Conservation (phyloP, 106 monocot genomes). For the Narthecium ossifragum region DNA sequence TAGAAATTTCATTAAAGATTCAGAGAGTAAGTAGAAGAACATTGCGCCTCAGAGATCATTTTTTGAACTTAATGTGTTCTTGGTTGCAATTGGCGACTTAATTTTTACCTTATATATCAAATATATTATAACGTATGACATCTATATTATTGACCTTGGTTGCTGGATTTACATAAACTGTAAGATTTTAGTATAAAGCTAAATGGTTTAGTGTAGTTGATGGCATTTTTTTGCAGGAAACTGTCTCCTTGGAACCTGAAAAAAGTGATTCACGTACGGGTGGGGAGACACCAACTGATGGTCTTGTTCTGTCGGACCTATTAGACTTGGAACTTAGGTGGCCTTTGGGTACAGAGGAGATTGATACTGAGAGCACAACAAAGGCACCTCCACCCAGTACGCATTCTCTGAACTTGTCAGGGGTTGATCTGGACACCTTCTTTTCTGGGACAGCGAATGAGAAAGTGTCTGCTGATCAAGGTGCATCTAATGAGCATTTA, state of each 20-base stretch:
- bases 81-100: too few species aligned
- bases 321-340: conserved; percentile 58
- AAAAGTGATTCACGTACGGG: conserved; percentile 35
- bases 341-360: conserved; percentile 20
- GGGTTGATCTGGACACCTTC: conserved; percentile 57
- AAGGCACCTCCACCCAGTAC: conserved; percentile 12
- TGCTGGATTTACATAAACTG: too few species aligned
- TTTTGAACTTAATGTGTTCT: too few species aligned
- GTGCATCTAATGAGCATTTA: conserved; percentile 6
- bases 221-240: conserved; percentile 44
- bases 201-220: too few species aligned
- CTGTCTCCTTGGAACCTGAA: conserved; percentile 35
- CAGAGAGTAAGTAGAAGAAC: too few species aligned
- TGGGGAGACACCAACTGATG: conserved; percentile 18
- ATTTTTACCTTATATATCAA: too few species aligned
- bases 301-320: conserved; percentile 48
- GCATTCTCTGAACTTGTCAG: conserved; percentile 46
- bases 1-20: too few species aligned
- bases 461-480: conserved; percentile 2
- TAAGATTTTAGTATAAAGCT: too few species aligned
- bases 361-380: conserved; percentile 8
- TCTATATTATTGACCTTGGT: too few species aligned
- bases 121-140: too few species aligned
- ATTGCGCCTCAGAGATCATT: too few species aligned
- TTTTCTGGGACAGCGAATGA: conserved; percentile 40